phyloP scores from a whole-genome alignment of 164 flowering plant species.

The Nelumbo lutea region DNA sequence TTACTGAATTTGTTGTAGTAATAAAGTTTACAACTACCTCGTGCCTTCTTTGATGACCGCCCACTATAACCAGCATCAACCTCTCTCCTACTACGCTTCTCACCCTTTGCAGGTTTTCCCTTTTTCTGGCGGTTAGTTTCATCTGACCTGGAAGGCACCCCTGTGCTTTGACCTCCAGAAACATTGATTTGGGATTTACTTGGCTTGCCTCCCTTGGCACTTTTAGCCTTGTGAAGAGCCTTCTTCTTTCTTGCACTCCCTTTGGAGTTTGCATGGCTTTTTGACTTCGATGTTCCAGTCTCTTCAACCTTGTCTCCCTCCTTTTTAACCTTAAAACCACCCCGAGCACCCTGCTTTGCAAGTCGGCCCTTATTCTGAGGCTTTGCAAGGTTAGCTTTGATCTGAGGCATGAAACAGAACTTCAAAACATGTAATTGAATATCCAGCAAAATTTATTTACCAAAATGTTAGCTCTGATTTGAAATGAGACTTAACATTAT shows the following conservation, averaged over 20 bases:
- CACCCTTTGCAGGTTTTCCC: conserved; percentile 16
- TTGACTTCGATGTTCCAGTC: conserved; percentile 17
- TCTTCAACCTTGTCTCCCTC: conserved; percentile 13
- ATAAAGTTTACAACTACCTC: conserved; percentile 16
- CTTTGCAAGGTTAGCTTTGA: conserved; percentile 39
- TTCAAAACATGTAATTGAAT: neutral
- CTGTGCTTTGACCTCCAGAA: conserved; percentile 17
- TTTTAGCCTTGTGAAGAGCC: conserved; percentile 14
- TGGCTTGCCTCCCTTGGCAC: conserved; percentile 16
- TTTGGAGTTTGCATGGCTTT: conserved; percentile 14
- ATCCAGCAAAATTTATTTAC: neutral
- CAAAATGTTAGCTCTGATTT: no score
- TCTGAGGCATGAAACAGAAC: conserved; percentile 17
- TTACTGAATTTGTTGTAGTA: neutral
- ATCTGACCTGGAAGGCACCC: conserved; percentile 14
- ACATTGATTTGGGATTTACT: conserved; percentile 14
- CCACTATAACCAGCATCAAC: conserved; percentile 12
- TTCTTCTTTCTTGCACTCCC: conserved; percentile 23
- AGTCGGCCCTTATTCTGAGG: conserved; percentile 31
- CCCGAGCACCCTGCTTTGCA: conserved; percentile 32
- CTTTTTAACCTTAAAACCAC: conserved; percentile 31
- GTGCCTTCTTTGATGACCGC: conserved; percentile 25
- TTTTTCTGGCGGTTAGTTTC: conserved; percentile 20
- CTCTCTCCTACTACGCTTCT: conserved; percentile 26
- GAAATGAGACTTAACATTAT: no score